Conservation (phyloP, 1,139 yeast genomes). For the Candida sp. region DNA sequence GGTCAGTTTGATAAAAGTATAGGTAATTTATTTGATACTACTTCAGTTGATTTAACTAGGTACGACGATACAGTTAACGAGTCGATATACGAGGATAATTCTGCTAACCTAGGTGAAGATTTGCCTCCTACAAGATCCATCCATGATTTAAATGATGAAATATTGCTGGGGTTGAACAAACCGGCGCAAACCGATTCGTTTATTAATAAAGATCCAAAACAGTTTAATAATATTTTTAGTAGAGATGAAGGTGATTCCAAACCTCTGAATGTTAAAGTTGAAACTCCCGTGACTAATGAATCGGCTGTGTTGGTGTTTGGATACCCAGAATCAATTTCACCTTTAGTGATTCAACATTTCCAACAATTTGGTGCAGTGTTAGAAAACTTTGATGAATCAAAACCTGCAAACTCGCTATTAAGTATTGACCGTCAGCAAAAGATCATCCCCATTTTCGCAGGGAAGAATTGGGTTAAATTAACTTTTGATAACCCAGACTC, state of each 20-base stretch:
- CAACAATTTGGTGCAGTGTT: slow-evolving; percentile 76
- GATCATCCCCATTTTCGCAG: slow-evolving; percentile 70
- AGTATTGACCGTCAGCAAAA: slow-evolving; percentile 12
- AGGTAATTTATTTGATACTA: slow-evolving; percentile 16
- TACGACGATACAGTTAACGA: slow-evolving; percentile 31
- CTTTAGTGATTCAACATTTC: slow-evolving; percentile 69
- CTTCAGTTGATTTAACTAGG: slow-evolving; percentile 22
- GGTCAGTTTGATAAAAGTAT: slow-evolving; percentile 8
- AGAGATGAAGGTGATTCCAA: slow-evolving; percentile 11
- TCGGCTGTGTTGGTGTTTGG: slow-evolving; percentile 85
- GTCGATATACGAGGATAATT: slow-evolving; percentile 26
- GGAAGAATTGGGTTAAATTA: slow-evolving; percentile 84
- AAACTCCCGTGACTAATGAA: slow-evolving; percentile 32
- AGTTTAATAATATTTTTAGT: slow-evolving; percentile 44
- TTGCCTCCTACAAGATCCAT: slow-evolving; percentile 62
- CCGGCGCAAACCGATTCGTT: slow-evolving; percentile 33
- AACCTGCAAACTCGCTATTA: slow-evolving; percentile 18
- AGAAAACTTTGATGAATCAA: slow-evolving; percentile 61
- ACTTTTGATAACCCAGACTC: slow-evolving; percentile 76
- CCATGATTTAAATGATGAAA: slow-evolving; percentile 51
- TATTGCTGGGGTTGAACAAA: slow-evolving; percentile 28
- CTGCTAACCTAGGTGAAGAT: slow-evolving; percentile 31
- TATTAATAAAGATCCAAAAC: slow-evolving; percentile 45
- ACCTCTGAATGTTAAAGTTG: background rate
- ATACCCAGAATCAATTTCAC: slow-evolving; percentile 73